A percentile compares a stretch with the other conserved stretches of the same genome.
Evolutionary conservation across 805 yeast species (phyloP).

Genomic region (Ascoidea rubescens): DNA sequence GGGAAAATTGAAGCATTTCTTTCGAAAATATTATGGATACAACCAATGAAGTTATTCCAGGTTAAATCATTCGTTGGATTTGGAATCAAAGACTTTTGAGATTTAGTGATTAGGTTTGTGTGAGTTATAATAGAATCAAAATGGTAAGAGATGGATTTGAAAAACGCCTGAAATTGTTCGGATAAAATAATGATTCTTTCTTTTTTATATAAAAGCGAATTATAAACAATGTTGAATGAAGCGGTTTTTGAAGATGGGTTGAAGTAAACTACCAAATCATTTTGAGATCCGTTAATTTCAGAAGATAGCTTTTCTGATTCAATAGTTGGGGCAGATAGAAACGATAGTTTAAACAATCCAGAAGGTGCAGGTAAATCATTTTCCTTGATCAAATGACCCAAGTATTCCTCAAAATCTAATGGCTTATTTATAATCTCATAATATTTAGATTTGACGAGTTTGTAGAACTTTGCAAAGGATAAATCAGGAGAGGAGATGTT

Average conservation of each 20-base stretch:
- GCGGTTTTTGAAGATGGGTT: slow-evolving; percentile 33
- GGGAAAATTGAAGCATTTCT: slow-evolving; percentile 77
- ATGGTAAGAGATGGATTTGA: slow-evolving; percentile 22
- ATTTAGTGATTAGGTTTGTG: slow-evolving; percentile 52
- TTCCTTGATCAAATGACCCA: slow-evolving; percentile 31
- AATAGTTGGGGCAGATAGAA: slow-evolving; percentile 28
- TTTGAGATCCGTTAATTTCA: slow-evolving; percentile 11
- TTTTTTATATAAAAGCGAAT: slow-evolving; percentile 56
- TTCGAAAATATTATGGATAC: slow-evolving; percentile 92
- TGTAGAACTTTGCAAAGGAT: slow-evolving; percentile 19
- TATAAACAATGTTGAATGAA: slow-evolving; percentile 42
- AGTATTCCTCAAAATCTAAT: slow-evolving; percentile 42
- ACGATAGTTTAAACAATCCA: slow-evolving; percentile 46
- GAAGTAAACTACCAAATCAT: slow-evolving; percentile 50
- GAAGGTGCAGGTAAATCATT: slow-evolving; percentile 46
- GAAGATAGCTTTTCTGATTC: slow-evolving; percentile 24
- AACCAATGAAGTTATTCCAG: slow-evolving; percentile 87
- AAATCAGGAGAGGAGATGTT: slow-evolving; percentile 18
- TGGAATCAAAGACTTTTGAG: slow-evolving; percentile 54
- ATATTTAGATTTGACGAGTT: slow-evolving; percentile 24
- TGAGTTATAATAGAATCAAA: slow-evolving; percentile 37
- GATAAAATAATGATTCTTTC: slow-evolving; percentile 56
- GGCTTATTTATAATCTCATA: slow-evolving; percentile 20
- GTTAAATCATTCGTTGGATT: slow-evolving; percentile 80
- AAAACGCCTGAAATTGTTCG: slow-evolving; percentile 56